A percentile compares a stretch with the other conserved stretches of the same genome.
Conservation (phyloP, 495 filamentous ascomycete genomes). For the Melanomma pulvis-pyrius region DNA sequence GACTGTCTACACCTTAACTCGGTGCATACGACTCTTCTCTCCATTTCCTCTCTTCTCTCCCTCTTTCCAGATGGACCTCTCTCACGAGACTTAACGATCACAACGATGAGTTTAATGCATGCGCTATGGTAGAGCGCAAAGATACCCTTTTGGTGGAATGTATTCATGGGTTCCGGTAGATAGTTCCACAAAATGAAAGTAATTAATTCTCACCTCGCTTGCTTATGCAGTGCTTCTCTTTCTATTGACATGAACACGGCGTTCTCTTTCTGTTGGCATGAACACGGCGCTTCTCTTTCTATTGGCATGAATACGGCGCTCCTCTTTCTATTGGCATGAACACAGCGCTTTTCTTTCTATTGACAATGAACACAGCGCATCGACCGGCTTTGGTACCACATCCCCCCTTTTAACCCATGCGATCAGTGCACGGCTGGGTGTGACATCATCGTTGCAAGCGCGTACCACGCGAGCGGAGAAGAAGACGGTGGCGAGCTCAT, state of each 20-base stretch:
- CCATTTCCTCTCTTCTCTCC: slow-evolving; percentile 13
- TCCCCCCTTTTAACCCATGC: too few relatives aligned
- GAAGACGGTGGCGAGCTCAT: too few relatives aligned
- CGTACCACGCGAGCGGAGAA: too few relatives aligned
- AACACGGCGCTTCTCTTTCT: neutral
- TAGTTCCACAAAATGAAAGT: neutral
- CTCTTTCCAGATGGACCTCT: neutral
- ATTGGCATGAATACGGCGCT: neutral
- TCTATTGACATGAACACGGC: neutral
- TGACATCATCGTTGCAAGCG: too few relatives aligned
- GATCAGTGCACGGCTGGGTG: too few relatives aligned
- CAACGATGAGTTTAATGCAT: slow-evolving; percentile 19
- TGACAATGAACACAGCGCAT: neutral
- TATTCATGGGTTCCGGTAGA: neutral
- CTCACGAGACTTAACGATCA: slow-evolving; percentile 14
- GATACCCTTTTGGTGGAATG: slow-evolving; percentile 33
- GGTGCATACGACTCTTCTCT: slow-evolving; percentile 8
- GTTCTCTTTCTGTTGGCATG: neutral
- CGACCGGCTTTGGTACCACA: too few relatives aligned
- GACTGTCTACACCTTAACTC: neutral
- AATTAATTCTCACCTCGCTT: neutral
- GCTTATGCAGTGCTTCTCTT: neutral
- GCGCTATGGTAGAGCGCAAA: slow-evolving; percentile 25
- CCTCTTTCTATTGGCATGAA: neutral
- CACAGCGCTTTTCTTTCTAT: neutral